Base-by-base conservation (phyloP, 345 rosid species). In the Eucalyptus cloeziana region DNA sequence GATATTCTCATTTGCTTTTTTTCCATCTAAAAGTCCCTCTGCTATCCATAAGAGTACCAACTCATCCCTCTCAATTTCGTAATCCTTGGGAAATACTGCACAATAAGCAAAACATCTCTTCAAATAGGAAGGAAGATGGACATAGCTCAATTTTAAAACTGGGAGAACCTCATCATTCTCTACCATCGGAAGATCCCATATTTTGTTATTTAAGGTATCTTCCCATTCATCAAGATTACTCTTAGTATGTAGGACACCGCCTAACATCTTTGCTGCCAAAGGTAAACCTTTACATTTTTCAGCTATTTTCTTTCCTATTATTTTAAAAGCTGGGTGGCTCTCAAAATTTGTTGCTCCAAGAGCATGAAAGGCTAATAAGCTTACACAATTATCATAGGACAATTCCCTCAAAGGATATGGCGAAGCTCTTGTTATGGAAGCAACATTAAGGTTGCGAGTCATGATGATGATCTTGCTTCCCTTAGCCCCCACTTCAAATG, bases 151-250 rank as follows among this genome's bases (percentile, higher is more conserved):
- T 58, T 25, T 58, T 6, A 58, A 58, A 58, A 25, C 1, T 2
- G 15, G n/a, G 1, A 58, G 14, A 11, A 58, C 30, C 67, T 25
- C 27, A 54, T 54, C 25, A 54, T 54, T 11, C 6, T 58, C 3
- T 2, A 7, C 7, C 3, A 0, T 58, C 0, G 3, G 67, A 58
- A 58, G 64, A 58, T 58, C 0, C 64, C n/a, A 24, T 24, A 58
- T 58, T 58, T 24, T 58, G 30, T 12, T 25, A 10, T 25, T 58
- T 25, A 58, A 58, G 67, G 14, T 25, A 25, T 58, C n/a, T 58
- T 58, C 2, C 67, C 67, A 58, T 5, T 58, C 67, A 1, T 11
- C 0, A 0, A 1, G n/a, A 58, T 0, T 25, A 1, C 2, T 58
- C 25, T 58, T 58, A 58, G 27, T 25, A 11, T 7, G n/a, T 58